Evolutionary conservation across 148 eudicot genomes (phyloP), one percentile per base, ranked within the genome.

Genomic region (Amaranthus hypochondriacus): DNA sequence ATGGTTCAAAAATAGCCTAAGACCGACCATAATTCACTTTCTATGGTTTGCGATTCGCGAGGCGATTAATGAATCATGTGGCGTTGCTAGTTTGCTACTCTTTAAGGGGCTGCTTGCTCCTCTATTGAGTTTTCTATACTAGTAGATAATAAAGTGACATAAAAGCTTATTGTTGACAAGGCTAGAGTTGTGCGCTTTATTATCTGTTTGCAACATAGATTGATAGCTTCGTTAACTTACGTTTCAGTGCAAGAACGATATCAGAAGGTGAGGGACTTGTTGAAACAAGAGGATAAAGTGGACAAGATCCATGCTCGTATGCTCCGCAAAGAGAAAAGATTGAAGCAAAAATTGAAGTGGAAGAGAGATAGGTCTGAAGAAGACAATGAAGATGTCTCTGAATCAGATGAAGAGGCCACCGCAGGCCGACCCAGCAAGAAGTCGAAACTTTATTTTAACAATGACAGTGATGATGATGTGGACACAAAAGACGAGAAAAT

Each of bases 281-380:
- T 93, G 81, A 84, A 81, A 73, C 71, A 66, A 76, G 89, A 78
- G 52, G 97, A 91, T 69, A 83, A 86, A 79, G 87, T 78, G 51
- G 98, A 93, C 86, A 93, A 93, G 80, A 82, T 77, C 55, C 77
- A 83, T 49, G 89, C 88, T 52, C 89, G 86, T 70, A 70, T 87
- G 59, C 90, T 89, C 9, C 85, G 87, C 42, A 87, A 88, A 73
- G 97, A 93, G 83, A 83, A 83, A 71, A 86, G 87, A 75, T 46
- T 85, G 76, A 87, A 91, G 77, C 73, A 84, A 52, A 93, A 93
- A 66, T 76, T 81, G 78, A 93, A 93, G 79, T 44, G 63, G 83
- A 90, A 86, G 84, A 89, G 88, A 58, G 86, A 66, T 11, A 68
- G 80, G 56, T 57, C 79, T 3, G 87, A 88, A 10, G 88, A 83